Conservation (phyloP, 495 filamentous ascomycete genomes). For the Baudoinia panamericana region DNA sequence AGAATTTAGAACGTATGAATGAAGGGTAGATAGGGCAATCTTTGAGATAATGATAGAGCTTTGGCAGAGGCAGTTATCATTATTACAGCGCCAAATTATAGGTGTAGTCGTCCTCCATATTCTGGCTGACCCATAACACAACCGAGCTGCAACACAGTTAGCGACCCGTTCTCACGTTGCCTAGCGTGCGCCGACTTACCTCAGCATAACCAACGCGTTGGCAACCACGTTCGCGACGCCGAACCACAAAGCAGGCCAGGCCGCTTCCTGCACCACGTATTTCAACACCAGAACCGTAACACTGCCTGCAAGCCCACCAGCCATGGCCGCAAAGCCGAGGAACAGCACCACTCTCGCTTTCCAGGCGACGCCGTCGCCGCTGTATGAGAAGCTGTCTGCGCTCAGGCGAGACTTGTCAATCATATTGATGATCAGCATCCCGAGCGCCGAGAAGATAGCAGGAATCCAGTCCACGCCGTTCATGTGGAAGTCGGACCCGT, state of each 20-base stretch:
- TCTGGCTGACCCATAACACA: slow-evolving; percentile 93
- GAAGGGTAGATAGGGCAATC: no score
- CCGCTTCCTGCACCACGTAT: slow-evolving; percentile 67
- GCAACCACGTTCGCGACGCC: slow-evolving; percentile 85
- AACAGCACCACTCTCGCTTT: slow-evolving; percentile 93
- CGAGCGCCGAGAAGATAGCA: slow-evolving; percentile 80
- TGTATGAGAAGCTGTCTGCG: slow-evolving; percentile 78
- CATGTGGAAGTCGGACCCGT: slow-evolving; percentile 73
- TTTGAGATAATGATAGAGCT: no score
- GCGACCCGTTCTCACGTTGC: no score
- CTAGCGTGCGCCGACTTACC: no score
- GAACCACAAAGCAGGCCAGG: slow-evolving; percentile 79
- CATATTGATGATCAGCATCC: slow-evolving; percentile 97
- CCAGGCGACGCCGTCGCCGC: slow-evolving; percentile 80
- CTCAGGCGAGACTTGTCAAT: slow-evolving; percentile 86
- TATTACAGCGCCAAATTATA: slow-evolving; percentile 76
- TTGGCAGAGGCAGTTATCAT: no score
- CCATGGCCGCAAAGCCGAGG: slow-evolving; percentile 84
- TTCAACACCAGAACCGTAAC: slow-evolving; percentile 85
- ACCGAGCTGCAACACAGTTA: slow-evolving; percentile 49
- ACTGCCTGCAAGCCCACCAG: slow-evolving; percentile 84
- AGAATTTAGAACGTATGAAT: no score
- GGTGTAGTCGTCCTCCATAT: slow-evolving; percentile 97
- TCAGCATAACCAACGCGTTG: slow-evolving; percentile 77
- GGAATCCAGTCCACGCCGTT: slow-evolving; percentile 98